phyloP scores from a whole-genome alignment of 2,329 filamentous ascomycete species.

The Colletotrichum horii region DNA sequence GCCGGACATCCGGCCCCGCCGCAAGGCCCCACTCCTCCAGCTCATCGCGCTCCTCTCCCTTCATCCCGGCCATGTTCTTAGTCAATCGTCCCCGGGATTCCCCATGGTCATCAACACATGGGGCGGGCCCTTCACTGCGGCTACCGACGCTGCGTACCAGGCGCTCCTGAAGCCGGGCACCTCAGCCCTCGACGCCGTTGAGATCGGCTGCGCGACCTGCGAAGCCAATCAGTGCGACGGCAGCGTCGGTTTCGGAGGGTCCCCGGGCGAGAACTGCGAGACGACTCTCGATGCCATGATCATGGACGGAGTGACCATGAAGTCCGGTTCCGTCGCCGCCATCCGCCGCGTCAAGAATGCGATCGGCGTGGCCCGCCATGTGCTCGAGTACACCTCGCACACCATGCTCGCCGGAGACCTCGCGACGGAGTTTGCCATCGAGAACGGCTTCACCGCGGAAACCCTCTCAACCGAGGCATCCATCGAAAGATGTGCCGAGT shows the following conservation, averaged over 20 bases:
- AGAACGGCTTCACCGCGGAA: constrained; percentile 54
- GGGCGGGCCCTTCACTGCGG: constrained; percentile 55
- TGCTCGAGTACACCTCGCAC: constrained; percentile 57
- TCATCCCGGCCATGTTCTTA: constrained; percentile 4
- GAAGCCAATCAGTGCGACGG: constrained; percentile 58
- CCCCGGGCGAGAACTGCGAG: constrained; percentile 60
- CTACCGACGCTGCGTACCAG: constrained; percentile 55
- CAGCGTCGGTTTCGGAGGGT: constrained; percentile 60
- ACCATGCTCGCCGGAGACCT: constrained; percentile 57
- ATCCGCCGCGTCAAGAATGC: constrained; percentile 54
- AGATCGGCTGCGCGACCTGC: constrained; percentile 56
- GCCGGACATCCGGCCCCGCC: constrained; percentile 6
- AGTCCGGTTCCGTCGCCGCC: constrained; percentile 57
- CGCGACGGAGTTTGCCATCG: constrained; percentile 56
- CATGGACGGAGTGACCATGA: constrained; percentile 60
- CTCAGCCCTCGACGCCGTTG: constrained; percentile 55
- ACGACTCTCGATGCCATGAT: constrained; percentile 65
- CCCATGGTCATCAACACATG: constrained; percentile 62
- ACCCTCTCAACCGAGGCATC: constrained; percentile 48
- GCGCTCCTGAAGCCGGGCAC: constrained; percentile 34
- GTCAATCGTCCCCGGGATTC: constrained; percentile 40
- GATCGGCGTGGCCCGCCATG: constrained; percentile 53
- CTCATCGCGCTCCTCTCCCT: constrained; percentile 19
- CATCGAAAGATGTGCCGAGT: constrained; percentile 42
- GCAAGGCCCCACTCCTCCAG: constrained; percentile 2